phyloP scores from a whole-genome alignment of 805 yeast species.

The Myxozyma neglecta region DNA sequence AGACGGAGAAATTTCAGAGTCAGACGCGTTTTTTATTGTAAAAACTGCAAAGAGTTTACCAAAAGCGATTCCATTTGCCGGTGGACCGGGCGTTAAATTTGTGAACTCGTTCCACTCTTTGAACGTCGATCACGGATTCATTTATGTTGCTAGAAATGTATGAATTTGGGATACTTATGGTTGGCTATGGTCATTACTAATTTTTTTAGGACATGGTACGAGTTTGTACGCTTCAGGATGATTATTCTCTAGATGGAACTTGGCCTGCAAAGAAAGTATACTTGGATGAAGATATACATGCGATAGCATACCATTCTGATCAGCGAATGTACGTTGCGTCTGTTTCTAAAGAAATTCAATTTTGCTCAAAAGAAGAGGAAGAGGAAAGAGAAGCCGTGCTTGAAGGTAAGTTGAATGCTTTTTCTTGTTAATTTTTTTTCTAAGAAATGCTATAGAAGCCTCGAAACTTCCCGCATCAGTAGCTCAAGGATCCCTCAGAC shows the following conservation, averaged over 20 bases:
- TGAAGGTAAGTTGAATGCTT: not conserved
- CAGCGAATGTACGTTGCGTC: conserved; percentile 65
- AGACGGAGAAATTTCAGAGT: not conserved
- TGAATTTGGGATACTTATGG: conserved; percentile 54
- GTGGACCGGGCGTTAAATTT: conserved; percentile 44
- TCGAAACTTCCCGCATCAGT: conserved; percentile 46
- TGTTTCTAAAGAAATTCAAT: conserved; percentile 58
- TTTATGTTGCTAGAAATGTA: conserved; percentile 56
- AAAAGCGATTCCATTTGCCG: conserved; percentile 64
- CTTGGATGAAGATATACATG: conserved; percentile 63
- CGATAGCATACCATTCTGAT: conserved; percentile 66
- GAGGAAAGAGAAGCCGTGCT: conserved; percentile 61
- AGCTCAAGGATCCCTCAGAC: conserved; percentile 59
- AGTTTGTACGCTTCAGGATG: conserved; percentile 43
- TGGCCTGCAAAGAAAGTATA: conserved; percentile 56
- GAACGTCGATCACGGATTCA: conserved; percentile 51
- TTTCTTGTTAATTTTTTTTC: not conserved
- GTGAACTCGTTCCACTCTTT: conserved; percentile 54
- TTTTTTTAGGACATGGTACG: conserved; percentile 14
- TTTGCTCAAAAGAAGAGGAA: conserved; percentile 71
- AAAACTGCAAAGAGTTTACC: conserved; percentile 66
- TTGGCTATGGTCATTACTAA: not conserved
- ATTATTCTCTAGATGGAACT: conserved; percentile 56
- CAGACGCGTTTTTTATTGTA: conserved; percentile 63
- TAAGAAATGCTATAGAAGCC: not conserved